Evolutionary conservation across 805 yeast species (phyloP), one percentile per base, ranked within the genome.

Genomic region (Pichia rugopelliculosa): DNA sequence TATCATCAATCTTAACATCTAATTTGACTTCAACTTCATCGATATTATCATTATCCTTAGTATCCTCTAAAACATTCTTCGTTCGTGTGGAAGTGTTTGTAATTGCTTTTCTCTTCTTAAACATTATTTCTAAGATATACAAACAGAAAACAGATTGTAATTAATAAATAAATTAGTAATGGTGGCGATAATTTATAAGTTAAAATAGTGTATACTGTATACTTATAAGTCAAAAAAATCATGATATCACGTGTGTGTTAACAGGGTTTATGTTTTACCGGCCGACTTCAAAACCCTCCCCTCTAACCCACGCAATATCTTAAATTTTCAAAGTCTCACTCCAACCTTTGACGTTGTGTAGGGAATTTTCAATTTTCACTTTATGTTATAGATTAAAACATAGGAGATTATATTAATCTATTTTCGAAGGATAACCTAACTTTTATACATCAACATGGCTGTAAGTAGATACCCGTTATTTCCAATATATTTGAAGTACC

Each of bases 71-170:
- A 13, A 9, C 39, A 18, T n/a, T 23, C 24, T 39, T 17, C 6
- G 25, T 10, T 33, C 25, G 4, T 23, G 24, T 37, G 10, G 25
- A 6, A 12, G 18, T 25, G 2, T n/a, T 38, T 21, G 20, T 36
- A 46, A 57, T 62, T 1, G 63, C 48, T 20, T 30, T 52, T 41
- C 75, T 56, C 52, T 68, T 71, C 54, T 70, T 71, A 59, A 71
- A 71, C 75, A 71, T 71, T n/a, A n/a, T n/a, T n/a, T n/a, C n/a
- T n/a, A n/a, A n/a, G n/a, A n/a, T n/a, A n/a, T n/a, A n/a, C n/a
- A n/a, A n/a, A n/a, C n/a, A n/a, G n/a, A n/a, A n/a, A n/a, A n/a
- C n/a, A n/a, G n/a, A n/a, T n/a, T n/a, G n/a, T n/a, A n/a, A n/a
- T n/a, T n/a, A n/a, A n/a, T n/a, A n/a, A n/a, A n/a, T n/a, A n/a